These are phyloP conservation scores for Akanthomyces uredinophilus DNA, from an alignment of 2,329 filamentous ascomycete genomes.

Conservation along the genomic window DNA sequence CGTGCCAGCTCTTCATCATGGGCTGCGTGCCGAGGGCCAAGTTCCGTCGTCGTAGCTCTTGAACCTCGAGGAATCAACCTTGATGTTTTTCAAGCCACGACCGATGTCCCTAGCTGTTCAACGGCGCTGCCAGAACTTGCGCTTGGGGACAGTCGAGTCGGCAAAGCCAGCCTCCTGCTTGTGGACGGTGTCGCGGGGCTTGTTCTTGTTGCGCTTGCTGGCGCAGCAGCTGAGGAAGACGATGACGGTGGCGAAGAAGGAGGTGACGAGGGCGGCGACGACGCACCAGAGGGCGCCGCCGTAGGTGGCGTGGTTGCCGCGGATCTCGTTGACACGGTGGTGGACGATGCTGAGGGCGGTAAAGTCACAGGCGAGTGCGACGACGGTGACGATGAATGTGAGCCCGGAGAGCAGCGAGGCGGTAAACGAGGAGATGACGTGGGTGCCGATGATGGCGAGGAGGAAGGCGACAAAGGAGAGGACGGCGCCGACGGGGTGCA, in stretches of 20 bases:
- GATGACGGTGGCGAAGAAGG: conserved; percentile 50
- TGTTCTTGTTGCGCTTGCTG: conserved; percentile 36
- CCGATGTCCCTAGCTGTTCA: neutral
- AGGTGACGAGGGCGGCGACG: conserved; percentile 49
- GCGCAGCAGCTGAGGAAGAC: conserved; percentile 60
- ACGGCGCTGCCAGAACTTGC: conserved; percentile 15
- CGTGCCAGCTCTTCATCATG: neutral
- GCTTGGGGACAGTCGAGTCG: conserved; percentile 5
- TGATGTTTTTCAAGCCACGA: neutral
- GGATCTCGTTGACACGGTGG: conserved; percentile 44
- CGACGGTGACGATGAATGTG: conserved; percentile 43
- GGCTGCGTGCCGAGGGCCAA: neutral
- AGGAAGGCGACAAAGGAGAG: conserved; percentile 51
- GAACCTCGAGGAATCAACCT: neutral
- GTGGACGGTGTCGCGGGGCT: conserved; percentile 14
- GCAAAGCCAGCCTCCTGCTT: conserved; percentile 27
- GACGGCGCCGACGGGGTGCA: conserved; percentile 56
- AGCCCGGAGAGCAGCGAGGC: conserved; percentile 45
- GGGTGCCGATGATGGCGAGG: conserved; percentile 40
- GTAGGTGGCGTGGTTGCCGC: conserved; percentile 42
- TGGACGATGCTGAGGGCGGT: conserved; percentile 50
- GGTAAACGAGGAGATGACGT: conserved; percentile 45
- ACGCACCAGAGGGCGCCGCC: conserved; percentile 54
- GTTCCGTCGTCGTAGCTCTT: neutral
- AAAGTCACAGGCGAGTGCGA: conserved; percentile 52